These are phyloP conservation scores for Aspergillus homomorphus DNA, from an alignment of 495 filamentous ascomycete species.

Conservation along the genomic window DNA sequence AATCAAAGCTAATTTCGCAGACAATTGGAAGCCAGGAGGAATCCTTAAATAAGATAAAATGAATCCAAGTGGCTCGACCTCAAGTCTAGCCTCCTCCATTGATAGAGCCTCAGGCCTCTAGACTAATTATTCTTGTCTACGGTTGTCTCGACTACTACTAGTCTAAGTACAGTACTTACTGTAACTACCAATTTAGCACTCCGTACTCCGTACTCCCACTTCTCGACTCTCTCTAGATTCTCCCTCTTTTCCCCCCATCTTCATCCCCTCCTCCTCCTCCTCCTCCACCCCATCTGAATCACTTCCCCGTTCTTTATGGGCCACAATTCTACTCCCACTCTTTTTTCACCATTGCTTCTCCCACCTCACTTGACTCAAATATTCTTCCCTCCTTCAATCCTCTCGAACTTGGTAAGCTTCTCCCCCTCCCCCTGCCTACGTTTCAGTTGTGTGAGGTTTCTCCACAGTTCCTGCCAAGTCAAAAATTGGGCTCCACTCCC, in stretches of 20 bases:
- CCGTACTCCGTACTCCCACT: constrained; percentile 2
- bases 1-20: no score
- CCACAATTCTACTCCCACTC: background rate
- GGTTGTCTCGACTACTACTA: no score
- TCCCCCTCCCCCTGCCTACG: constrained; percentile 12
- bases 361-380: background rate
- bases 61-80: no score
- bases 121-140: no score
- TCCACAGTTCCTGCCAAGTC: constrained; percentile 30
- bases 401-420: constrained; percentile 14
- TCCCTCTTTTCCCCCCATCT: constrained; percentile 1
- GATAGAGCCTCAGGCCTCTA: no score
- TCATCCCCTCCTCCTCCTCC: constrained; percentile 10
- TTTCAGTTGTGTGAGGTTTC: constrained; percentile 13
- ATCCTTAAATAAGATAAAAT: no score
- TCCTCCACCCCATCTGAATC: background rate
- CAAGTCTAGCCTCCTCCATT: no score
- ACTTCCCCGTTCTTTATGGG: constrained; percentile 1
- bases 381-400: constrained; percentile 8
- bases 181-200: background rate
- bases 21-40: no score
- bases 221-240: constrained; percentile 4
- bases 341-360: background rate
- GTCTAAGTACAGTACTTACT: no score
- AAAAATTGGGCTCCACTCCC: constrained; percentile 25